Evolutionary conservation across 129 eudicot genomes (phyloP).

Genomic region (Tagetes erecta): DNA sequence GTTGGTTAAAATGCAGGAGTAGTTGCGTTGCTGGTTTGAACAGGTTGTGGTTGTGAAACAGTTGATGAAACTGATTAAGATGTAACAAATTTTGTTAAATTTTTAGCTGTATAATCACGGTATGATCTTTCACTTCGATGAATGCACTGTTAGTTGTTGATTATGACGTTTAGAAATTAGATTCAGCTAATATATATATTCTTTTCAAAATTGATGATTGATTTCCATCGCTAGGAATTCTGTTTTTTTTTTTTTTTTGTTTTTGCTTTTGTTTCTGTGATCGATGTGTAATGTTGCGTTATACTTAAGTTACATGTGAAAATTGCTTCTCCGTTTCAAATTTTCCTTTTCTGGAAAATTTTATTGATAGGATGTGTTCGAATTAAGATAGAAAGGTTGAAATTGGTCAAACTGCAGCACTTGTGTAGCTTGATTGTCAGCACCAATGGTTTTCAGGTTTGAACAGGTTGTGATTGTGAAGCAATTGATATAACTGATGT

Average conservation of each 20-base stretch:
- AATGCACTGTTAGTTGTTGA: constrained; percentile 16
- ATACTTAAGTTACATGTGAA: constrained; percentile 1
- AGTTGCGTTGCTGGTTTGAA: neutral
- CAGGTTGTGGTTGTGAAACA: constrained; percentile 15
- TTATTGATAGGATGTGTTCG: too few relatives aligned
- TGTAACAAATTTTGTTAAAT: neutral
- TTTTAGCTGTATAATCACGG: neutral
- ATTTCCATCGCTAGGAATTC: constrained; percentile 4
- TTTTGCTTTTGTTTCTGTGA: neutral
- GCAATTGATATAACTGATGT: neutral
- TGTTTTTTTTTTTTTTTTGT: neutral
- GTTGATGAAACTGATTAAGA: neutral
- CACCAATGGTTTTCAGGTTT: neutral
- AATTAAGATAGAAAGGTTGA: constrained; percentile 5
- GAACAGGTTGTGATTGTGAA: constrained; percentile 19
- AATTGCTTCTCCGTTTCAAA: too few relatives aligned
- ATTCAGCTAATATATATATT: neutral
- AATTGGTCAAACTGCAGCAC: constrained; percentile 4
- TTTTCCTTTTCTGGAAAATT: too few relatives aligned
- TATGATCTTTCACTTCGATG: constrained; percentile 13
- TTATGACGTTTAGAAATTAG: neutral
- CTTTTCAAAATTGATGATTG: neutral
- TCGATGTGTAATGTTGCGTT: constrained; percentile 14
- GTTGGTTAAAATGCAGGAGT: constrained; percentile 9
- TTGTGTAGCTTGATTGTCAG: neutral